Conservation (phyloP, 1,139 yeast genomes). For the Lodderomyces jiufengensis region DNA sequence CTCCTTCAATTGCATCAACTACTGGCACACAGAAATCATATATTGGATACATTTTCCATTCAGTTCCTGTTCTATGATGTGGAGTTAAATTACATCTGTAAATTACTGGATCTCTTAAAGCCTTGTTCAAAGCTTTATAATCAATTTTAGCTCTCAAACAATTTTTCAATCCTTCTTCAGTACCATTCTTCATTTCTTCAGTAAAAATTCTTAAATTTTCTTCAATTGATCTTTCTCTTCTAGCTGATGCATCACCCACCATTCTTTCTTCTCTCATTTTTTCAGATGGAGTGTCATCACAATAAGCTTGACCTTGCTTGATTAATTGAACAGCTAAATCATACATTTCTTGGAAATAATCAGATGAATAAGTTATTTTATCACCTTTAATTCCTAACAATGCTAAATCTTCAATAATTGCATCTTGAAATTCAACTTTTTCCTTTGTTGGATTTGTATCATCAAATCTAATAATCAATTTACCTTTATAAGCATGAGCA, state of each 20-base stretch:
- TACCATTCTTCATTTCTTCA: slow-evolving; percentile 87
- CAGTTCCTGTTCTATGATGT: slow-evolving; percentile 89
- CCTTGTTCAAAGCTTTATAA: slow-evolving; percentile 83
- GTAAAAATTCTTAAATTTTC: slow-evolving; percentile 83
- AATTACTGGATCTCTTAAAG: slow-evolving; percentile 94
- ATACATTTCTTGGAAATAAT: slow-evolving; percentile 88
- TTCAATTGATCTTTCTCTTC: slow-evolving; percentile 88
- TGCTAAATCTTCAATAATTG: slow-evolving; percentile 85
- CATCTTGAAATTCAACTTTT: slow-evolving; percentile 86
- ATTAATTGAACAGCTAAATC: slow-evolving; percentile 79
- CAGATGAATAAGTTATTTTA: slow-evolving; percentile 80
- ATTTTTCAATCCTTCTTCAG: slow-evolving; percentile 83
- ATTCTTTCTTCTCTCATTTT: slow-evolving; percentile 97
- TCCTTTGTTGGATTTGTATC: slow-evolving; percentile 97
- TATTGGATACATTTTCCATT: slow-evolving; percentile 95
- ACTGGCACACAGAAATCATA: slow-evolving; percentile 98
- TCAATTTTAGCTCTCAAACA: slow-evolving; percentile 96
- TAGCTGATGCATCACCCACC: slow-evolving; percentile 87
- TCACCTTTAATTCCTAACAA: slow-evolving; percentile 92
- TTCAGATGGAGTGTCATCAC: slow-evolving; percentile 93
- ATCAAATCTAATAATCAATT: slow-evolving; percentile 90
- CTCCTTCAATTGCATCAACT: slow-evolving; percentile 93
- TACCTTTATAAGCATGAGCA: slow-evolving; percentile 91
- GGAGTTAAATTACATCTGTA: slow-evolving; percentile 96
- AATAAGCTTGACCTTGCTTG: slow-evolving; percentile 92